Evolutionary conservation across 2,329 filamentous ascomycete species (phyloP).

Genomic region (Juglanconis oblonga): DNA sequence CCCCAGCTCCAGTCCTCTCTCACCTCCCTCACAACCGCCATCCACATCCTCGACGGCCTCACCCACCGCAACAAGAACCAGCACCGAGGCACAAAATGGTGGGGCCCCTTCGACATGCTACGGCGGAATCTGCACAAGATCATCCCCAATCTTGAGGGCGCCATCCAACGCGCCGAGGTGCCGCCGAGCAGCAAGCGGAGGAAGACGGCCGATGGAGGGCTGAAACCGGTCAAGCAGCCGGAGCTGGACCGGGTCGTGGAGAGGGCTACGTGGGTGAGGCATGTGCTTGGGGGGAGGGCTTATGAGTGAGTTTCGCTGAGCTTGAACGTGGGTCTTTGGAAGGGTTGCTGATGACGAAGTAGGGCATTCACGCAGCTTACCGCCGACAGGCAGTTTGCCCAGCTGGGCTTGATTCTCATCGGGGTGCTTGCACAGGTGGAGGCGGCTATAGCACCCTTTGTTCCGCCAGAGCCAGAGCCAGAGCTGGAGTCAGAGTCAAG

Average conservation of each 20-base stretch:
- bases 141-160: slow-evolving; percentile 31
- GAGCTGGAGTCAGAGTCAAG: slow-evolving; percentile 19
- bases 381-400: slow-evolving; percentile 70
- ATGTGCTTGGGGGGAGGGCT: slow-evolving; percentile 37
- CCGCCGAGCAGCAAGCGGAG: slow-evolving; percentile 8
- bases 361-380: slow-evolving; percentile 67
- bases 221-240: not conserved
- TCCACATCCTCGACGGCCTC: slow-evolving; percentile 66
- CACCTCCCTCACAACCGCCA: slow-evolving; percentile 35
- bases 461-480: slow-evolving; percentile 21
- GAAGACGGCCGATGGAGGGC: slow-evolving; percentile 30
- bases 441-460: slow-evolving; percentile 37
- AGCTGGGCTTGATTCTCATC: slow-evolving; percentile 67
- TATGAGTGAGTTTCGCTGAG: too few species aligned
- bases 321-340: too few species aligned
- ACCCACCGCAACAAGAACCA: slow-evolving; percentile 89
- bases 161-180: slow-evolving; percentile 18
- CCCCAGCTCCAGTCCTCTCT: slow-evolving; percentile 18
- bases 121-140: slow-evolving; percentile 64
- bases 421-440: slow-evolving; percentile 60
- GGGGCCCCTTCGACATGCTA: slow-evolving; percentile 67
- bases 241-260: slow-evolving; percentile 14
- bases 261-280: slow-evolving; percentile 38
- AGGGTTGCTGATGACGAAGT: too few species aligned
- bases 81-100: slow-evolving; percentile 80